These are phyloP conservation scores for Xerocomus brunneocitrinus DNA, from an alignment of 768 basidiomycete genomes.

Conservation along the genomic window DNA sequence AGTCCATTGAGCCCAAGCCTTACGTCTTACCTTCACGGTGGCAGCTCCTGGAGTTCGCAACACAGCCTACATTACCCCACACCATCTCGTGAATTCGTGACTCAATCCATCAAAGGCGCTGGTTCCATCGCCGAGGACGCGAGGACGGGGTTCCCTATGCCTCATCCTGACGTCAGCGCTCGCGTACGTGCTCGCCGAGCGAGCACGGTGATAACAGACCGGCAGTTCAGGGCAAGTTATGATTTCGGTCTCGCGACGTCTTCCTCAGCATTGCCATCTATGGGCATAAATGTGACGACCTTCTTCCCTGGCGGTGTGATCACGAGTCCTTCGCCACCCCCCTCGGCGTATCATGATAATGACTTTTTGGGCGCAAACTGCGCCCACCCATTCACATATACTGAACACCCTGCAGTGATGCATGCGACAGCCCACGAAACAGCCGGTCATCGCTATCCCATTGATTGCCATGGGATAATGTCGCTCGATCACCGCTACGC, in stretches of 20 bases:
- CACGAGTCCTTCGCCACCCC: slow-evolving; percentile 20
- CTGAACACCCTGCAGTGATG: slow-evolving; percentile 15
- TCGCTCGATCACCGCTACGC: slow-evolving; percentile 24
- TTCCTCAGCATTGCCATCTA: slow-evolving; percentile 13
- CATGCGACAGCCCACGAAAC: slow-evolving; percentile 10
- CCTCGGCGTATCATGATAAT: slow-evolving; percentile 23
- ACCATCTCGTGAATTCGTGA: slow-evolving; percentile 19
- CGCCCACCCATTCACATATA: slow-evolving; percentile 9
- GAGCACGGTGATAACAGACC: slow-evolving; percentile 13
- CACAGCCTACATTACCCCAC: slow-evolving; percentile 26
- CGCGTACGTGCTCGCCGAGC: slow-evolving; percentile 13
- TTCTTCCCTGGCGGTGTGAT: slow-evolving; percentile 13
- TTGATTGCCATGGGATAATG: slow-evolving; percentile 17
- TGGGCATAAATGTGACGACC: slow-evolving; percentile 8
- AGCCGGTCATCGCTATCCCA: slow-evolving; percentile 5
- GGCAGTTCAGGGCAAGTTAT: slow-evolving; percentile 5
- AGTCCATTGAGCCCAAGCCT: slow-evolving; percentile 5
- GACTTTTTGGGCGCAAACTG: slow-evolving; percentile 17
- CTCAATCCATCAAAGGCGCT: slow-evolving; percentile 10
- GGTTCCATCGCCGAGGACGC: slow-evolving; percentile 21
- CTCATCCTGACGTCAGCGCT: slow-evolving; percentile 21
- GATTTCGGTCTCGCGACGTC: slow-evolving; percentile 6
- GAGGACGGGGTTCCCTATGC: slow-evolving; percentile 16
- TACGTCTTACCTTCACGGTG: slow-evolving; percentile 22
- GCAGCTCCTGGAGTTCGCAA: slow-evolving; percentile 23